Base-by-base conservation (phyloP, 371 early-diverging fungal species). In the Cokeromyces recurvatus region DNA sequence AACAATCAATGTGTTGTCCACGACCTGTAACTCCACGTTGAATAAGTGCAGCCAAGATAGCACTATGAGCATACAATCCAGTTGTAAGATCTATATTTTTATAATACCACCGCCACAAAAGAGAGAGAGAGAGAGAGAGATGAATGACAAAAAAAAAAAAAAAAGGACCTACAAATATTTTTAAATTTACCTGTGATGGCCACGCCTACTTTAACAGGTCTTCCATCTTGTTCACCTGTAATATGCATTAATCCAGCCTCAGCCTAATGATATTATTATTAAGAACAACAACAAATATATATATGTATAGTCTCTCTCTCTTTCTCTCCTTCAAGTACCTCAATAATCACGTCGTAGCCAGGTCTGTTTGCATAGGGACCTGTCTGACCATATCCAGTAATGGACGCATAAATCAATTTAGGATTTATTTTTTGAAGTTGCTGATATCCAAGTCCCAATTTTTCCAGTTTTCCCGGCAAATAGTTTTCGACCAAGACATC, bases 171-270 rank as follows among this genome's bases (percentile, higher is more conserved):
- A n/a, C n/a, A n/a, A n/a, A n/a, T n/a, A n/a, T n/a, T n/a, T n/a
- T n/a, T n/a, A n/a, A n/a, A n/a, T n/a, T 58, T 78, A 29, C 83
- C 91, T 34, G 93, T 94, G 14, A 95, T 90, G 0, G 96, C 96
- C 0, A 95, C 96, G 22, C 96, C 96, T 2, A 92, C 93, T 59
- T 95, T 95, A 53, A 93, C 96, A 5, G 95, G 95, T 32, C 72
- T 52, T 0, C 93, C 85, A 41, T 80, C 68, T 11, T 75, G 74
- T 53, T 92, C 91, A 15, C 96, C 96, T 3, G 96, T 95, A 35
- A 95, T 94, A 62, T 92, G 85, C 95, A 95, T 95, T 41, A 95
- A 55, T 4, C 96, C 96, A 15, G 89, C 95, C 53, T 93, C 92
- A 7, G 91, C 93, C 46, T 57, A 46, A n/a, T n/a, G n/a, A n/a